Base-by-base conservation (phyloP, 2,329 filamentous ascomycete genomes). In the Aureobasidium subglaciale region DNA sequence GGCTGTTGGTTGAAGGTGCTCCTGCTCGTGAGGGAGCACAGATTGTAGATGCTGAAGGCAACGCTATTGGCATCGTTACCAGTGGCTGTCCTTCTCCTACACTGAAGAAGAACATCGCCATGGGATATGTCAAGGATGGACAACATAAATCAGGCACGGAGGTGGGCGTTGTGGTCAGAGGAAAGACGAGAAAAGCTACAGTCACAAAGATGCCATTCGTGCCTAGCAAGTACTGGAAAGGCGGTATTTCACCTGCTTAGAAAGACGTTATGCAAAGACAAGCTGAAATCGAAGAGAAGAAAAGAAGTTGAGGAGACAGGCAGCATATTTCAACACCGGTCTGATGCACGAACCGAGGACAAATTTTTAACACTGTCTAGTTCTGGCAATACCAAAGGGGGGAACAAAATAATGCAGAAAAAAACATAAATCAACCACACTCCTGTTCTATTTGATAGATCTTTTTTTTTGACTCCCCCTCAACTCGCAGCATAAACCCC, bases 201-300 rank as follows among this genome's bases (percentile, higher is more conserved):
- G 87, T 96, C 29, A 80, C 83, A 8, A 91, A 91, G 76, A 93
- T 96, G 90, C 91, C 91, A 1, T 96, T 95, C 70, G 80, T 95
- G 50, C 79, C 84, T 49, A 83, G 80, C 64, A 90, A 88, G 72
- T 96, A 95, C 71, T 87, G 80, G 71, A 85, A 73, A 58, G 68
- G 65, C 29, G 63, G 60, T 13, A 55, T 55, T 13, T 56, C 43
- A 7, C 59, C 59, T 45, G 58, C 56, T 42, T 60, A 53, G 42
- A n/a, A 29, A 16, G 25, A 24, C 24, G 6, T 25, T 8, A 37
- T 13, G 13, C 10, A 10, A 37, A 20, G n/a, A 16, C 5, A 5
- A 27, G 15, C 2, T 10, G 1, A 30, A 5, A 35, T 35, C 6
- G 32, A 9, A 15, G 32, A n/a, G 13, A 35, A 15, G 32, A 15